Evolutionary conservation across 495 filamentous ascomycete species (phyloP).

Genomic region (Lepraria neglecta): DNA sequence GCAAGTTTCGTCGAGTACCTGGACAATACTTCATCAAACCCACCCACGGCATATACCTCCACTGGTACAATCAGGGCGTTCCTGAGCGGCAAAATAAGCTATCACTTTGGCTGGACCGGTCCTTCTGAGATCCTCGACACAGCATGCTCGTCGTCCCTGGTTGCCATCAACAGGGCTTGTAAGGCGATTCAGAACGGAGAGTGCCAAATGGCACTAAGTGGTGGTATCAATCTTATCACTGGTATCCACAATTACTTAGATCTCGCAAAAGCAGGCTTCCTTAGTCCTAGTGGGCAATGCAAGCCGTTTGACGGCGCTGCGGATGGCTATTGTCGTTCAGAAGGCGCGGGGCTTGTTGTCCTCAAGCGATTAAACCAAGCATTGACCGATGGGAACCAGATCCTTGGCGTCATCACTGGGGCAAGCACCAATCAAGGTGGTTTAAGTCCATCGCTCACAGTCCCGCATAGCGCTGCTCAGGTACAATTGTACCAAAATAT

Average conservation of each 20-base stretch:
- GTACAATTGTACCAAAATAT: conserved; percentile 27
- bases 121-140: conserved; percentile 43
- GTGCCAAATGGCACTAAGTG: conserved; percentile 37
- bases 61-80: conserved; percentile 32
- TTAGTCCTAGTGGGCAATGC: conserved; percentile 45
- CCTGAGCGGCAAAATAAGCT: conserved; percentile 28
- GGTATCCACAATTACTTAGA: conserved; percentile 34
- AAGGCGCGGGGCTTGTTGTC: conserved; percentile 59
- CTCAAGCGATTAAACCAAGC: conserved; percentile 62
- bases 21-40: conserved; percentile 31
- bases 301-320: conserved; percentile 66
- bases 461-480: conserved; percentile 37
- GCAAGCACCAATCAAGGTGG: conserved; percentile 61
- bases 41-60: conserved; percentile 33
- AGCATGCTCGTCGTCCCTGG: conserved; percentile 42
- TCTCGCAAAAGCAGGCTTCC: conserved; percentile 34
- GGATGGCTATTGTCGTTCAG: conserved; percentile 69
- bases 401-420: conserved; percentile 57
- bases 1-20: conserved; percentile 31
- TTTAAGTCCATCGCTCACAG: conserved; percentile 62
- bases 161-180: conserved; percentile 40
- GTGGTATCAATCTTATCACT: conserved; percentile 41
- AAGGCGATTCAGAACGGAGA: conserved; percentile 32
- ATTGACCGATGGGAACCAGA: conserved; percentile 52
- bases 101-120: conserved; percentile 46